phyloP scores from a whole-genome alignment of 331 rosid species.

The Spiraea crenata region DNA sequence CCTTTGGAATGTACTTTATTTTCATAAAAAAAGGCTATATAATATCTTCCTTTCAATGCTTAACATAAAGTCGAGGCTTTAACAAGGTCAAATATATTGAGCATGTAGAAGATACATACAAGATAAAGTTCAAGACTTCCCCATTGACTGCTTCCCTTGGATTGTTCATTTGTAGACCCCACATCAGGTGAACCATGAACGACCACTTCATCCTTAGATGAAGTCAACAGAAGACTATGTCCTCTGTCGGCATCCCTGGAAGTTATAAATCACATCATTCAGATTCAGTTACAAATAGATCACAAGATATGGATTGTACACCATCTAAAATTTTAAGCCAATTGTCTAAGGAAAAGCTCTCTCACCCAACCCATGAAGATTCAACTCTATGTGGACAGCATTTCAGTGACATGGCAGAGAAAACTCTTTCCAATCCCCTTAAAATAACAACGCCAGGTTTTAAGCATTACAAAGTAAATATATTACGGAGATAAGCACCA shows the following conservation, averaged over 20 bases:
- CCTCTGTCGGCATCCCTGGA: slow-evolving; percentile 52
- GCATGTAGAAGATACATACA: slow-evolving; percentile 49
- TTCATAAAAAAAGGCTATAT: no score
- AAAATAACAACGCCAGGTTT: slow-evolving; percentile 24
- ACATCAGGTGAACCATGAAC: slow-evolving; percentile 58
- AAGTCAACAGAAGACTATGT: slow-evolving; percentile 57
- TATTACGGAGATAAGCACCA: neutral
- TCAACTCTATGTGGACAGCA: slow-evolving; percentile 70
- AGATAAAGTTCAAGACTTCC: slow-evolving; percentile 80
- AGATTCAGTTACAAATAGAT: slow-evolving; percentile 14
- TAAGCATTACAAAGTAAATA: slow-evolving; percentile 19
- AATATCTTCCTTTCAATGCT: neutral
- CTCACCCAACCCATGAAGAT: slow-evolving; percentile 61
- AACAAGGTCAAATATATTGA: slow-evolving; percentile 8
- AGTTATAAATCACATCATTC: slow-evolving; percentile 12
- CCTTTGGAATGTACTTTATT: neutral
- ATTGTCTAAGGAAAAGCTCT: slow-evolving; percentile 22
- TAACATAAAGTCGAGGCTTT: neutral
- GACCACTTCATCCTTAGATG: slow-evolving; percentile 57
- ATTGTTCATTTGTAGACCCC: slow-evolving; percentile 44
- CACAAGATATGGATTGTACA: slow-evolving; percentile 16
- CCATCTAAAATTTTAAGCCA: slow-evolving; percentile 16
- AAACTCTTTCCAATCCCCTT: slow-evolving; percentile 83
- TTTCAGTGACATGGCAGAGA: slow-evolving; percentile 67
- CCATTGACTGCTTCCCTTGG: slow-evolving; percentile 57